Evolutionary conservation across 2,329 filamentous ascomycete species (phyloP), one percentile per base, ranked within the genome.

Genomic region (Fusarium sublunatum): DNA sequence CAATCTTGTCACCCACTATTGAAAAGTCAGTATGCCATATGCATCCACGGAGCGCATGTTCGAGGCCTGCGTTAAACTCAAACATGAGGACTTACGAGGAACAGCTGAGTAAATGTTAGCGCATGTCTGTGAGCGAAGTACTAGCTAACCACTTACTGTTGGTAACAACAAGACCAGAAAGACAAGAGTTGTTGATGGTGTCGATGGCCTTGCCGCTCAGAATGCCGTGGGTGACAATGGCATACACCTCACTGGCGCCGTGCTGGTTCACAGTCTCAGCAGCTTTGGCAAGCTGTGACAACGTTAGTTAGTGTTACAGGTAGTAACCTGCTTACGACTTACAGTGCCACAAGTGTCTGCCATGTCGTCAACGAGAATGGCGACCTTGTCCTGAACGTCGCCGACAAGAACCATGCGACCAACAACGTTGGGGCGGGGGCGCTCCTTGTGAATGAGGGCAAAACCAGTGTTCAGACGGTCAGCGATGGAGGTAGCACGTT

Each of bases 301-400:
- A 24, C 13, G 34, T 70, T 64, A 69, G 61, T 22, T 19, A 25
- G 22, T 39, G 34, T 29, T 41, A 44, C 15, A 15, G 9, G 25
- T 6, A 39, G 7, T 13, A 15, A 11, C 29, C n/a, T 10, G 7
- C 15, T 24, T 24, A 36, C n/a, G 39, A 43, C 74, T 51, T 72
- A 78, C 76, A 35, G 92, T 97, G 68, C 93, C 93, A 76, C 93
- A 97, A 5, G 94, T 97, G 75, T 98, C 94, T 29, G 93, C 93
- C 92, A 98, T 97, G 75, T 98, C 94, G 75, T 98, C 94, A 49
- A 99, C 94, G 44, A 99, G 88, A 73, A 99, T 97, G 58, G 94
- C 94, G 28, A 94, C 89, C 81, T 95, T 95, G 79, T 91, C 91
- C 67, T 88, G 86, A 42, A 98, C 95, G 67, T 96, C 93, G 67